Evolutionary conservation across 2,329 filamentous ascomycete species (phyloP).

Genomic region (Aspergillus amoenus): DNA sequence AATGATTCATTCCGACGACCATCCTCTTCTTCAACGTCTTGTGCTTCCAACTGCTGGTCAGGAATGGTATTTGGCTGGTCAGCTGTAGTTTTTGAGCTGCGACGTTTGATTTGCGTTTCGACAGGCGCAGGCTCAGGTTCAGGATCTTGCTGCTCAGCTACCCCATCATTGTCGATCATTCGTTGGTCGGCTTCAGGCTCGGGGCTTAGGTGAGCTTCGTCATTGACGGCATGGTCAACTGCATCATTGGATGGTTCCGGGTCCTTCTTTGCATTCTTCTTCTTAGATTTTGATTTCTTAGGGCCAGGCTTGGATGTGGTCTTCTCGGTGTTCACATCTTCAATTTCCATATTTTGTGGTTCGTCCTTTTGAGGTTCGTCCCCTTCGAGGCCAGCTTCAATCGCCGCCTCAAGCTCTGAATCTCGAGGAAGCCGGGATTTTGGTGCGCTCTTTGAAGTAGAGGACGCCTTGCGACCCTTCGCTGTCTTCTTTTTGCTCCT

Average conservation of each 20-base stretch:
- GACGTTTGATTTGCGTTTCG: constrained; percentile 3
- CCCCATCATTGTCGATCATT: background rate
- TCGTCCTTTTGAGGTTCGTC: constrained; percentile 53
- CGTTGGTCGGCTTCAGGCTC: constrained; percentile 1
- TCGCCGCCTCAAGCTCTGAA: constrained; percentile 64
- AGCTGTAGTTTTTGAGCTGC: constrained; percentile 7
- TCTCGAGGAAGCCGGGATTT: constrained; percentile 56
- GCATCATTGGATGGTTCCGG: constrained; percentile 11
- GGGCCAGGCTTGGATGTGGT: constrained; percentile 17
- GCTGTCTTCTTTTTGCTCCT: constrained; percentile 36
- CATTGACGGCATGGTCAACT: constrained; percentile 11
- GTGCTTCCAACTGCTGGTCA: constrained; percentile 2
- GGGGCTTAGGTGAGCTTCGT: constrained; percentile 10
- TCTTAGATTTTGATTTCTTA: constrained; percentile 31
- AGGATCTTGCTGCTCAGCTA: background rate
- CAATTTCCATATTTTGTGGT: constrained; percentile 41
- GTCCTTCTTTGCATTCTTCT: constrained; percentile 27
- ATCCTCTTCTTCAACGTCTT: constrained; percentile 8
- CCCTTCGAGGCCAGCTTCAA: constrained; percentile 64
- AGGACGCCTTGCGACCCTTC: constrained; percentile 49
- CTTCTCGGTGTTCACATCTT: constrained; percentile 45
- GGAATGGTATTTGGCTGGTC: background rate
- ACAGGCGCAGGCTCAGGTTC: constrained; percentile 2
- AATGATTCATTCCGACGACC: constrained; percentile 29
- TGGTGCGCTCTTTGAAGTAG: constrained; percentile 48